These are phyloP conservation scores for Mycothermus thermophilus DNA, from an alignment of 495 filamentous ascomycete genomes.

Conservation along the genomic window DNA sequence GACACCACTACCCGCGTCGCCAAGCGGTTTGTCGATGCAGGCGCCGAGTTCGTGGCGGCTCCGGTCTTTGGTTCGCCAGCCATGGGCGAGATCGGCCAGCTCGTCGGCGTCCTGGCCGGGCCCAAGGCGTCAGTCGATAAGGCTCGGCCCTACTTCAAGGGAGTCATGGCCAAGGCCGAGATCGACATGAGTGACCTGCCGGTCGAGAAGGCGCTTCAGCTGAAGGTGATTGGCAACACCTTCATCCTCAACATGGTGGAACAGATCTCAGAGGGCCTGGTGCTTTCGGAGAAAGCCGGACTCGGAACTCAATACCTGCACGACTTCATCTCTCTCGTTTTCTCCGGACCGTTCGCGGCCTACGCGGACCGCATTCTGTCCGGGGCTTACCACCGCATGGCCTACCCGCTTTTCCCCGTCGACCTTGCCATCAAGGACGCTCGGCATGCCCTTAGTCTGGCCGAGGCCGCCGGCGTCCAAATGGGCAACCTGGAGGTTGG, in stretches of 20 bases:
- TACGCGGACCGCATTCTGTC: constrained; percentile 61
- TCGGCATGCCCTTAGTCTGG: constrained; percentile 57
- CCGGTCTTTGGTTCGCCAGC: constrained; percentile 75
- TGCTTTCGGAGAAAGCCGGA: constrained; percentile 67
- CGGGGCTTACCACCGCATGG: constrained; percentile 54
- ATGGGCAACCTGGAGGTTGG: constrained; percentile 53
- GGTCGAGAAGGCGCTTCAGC: constrained; percentile 40
- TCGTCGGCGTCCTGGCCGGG: constrained; percentile 68
- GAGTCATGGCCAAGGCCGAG: constrained; percentile 57
- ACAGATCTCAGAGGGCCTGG: constrained; percentile 58
- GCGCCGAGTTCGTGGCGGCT: constrained; percentile 62
- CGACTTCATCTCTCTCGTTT: constrained; percentile 51
- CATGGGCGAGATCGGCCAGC: constrained; percentile 59
- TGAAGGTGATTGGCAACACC: constrained; percentile 80
- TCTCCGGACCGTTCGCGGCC: constrained; percentile 48
- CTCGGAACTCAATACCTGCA: constrained; percentile 57
- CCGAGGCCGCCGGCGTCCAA: constrained; percentile 43
- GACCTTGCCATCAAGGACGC: constrained; percentile 80
- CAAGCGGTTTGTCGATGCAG: constrained; percentile 37
- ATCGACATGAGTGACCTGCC: constrained; percentile 57
- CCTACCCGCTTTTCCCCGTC: constrained; percentile 69
- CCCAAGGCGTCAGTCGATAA: constrained; percentile 43
- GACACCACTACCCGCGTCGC: constrained; percentile 58
- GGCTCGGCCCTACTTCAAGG: constrained; percentile 60
- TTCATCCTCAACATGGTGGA: constrained; percentile 78